phyloP scores from a whole-genome alignment of 257 asterid genomes.

The Agastache rugosa region DNA sequence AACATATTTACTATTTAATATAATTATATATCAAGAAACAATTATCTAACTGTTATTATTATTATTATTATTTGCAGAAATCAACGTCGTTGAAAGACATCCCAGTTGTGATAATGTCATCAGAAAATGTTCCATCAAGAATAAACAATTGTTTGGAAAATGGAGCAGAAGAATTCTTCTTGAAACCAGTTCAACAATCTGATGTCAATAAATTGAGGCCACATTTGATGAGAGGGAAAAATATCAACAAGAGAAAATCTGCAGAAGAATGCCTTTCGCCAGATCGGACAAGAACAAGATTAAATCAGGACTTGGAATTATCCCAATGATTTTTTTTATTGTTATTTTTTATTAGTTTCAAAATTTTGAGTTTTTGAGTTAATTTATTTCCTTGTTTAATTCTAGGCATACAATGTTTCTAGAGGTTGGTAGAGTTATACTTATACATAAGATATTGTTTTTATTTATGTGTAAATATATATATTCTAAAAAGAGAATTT shows the following conservation, averaged over 20 bases:
- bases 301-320: constrained; percentile 41
- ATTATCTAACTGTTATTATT: not conserved
- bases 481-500: not conserved
- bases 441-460: not conserved
- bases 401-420: not conserved
- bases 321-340: constrained; percentile 17
- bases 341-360: not conserved
- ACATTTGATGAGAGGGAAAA: constrained; percentile 46
- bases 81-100: constrained; percentile 56
- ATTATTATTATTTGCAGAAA: constrained; percentile 40
- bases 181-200: constrained; percentile 64
- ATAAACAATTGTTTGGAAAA: constrained; percentile 64
- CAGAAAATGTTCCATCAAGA: constrained; percentile 69
- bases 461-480: constrained; percentile 22
- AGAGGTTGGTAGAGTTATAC: constrained; percentile 15
- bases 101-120: constrained; percentile 80
- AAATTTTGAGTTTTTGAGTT: not conserved
- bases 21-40: not conserved
- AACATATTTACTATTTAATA: not conserved
- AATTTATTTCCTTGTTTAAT: not conserved
- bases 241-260: constrained; percentile 45
- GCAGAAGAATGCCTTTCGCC: constrained; percentile 52
- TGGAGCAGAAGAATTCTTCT: constrained; percentile 71
- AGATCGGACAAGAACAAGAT: constrained; percentile 52
- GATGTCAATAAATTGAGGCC: constrained; percentile 63